Evolutionary conservation across 192 early-diverging fungal species (phyloP).

Genomic region (Paraglomus occultum): DNA sequence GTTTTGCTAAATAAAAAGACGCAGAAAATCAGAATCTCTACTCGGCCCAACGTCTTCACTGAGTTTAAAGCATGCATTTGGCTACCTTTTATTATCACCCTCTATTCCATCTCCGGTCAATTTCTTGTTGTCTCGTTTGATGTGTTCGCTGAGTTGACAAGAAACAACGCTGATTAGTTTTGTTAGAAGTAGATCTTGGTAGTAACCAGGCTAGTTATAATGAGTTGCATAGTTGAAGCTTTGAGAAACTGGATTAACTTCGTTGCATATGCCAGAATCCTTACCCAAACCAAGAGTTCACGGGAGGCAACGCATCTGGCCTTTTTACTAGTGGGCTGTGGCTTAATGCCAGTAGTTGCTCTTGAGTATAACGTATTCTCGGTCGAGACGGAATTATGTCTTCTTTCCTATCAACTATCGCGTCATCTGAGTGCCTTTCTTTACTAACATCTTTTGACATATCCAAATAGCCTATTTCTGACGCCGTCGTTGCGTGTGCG

Average conservation of each 20-base stretch:
- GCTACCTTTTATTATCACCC: slow-evolving; percentile 24
- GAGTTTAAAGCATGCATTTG: background rate
- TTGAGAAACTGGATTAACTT: no score
- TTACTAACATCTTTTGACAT: slow-evolving; percentile 2
- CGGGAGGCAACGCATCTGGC: slow-evolving; percentile 40
- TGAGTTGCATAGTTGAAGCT: background rate
- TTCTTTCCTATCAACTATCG: slow-evolving; percentile 7
- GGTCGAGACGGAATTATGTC: background rate
- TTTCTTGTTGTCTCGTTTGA: slow-evolving; percentile 16
- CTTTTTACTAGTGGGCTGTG: slow-evolving; percentile 42
- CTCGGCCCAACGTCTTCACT: no score
- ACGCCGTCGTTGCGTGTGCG: background rate
- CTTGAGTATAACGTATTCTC: slow-evolving; percentile 35
- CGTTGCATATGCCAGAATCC: background rate
- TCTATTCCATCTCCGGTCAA: background rate
- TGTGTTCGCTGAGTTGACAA: background rate
- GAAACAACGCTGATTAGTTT: background rate
- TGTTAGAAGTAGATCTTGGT: background rate
- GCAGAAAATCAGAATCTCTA: background rate
- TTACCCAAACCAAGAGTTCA: slow-evolving; percentile 43
- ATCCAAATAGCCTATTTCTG: background rate
- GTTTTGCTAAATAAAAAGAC: background rate
- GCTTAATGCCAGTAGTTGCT: slow-evolving; percentile 39
- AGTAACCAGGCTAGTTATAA: background rate
- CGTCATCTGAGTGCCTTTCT: slow-evolving; percentile 5